Conservation (phyloP, 2,329 filamentous ascomycete species). For the Helicocarpus griseus region DNA sequence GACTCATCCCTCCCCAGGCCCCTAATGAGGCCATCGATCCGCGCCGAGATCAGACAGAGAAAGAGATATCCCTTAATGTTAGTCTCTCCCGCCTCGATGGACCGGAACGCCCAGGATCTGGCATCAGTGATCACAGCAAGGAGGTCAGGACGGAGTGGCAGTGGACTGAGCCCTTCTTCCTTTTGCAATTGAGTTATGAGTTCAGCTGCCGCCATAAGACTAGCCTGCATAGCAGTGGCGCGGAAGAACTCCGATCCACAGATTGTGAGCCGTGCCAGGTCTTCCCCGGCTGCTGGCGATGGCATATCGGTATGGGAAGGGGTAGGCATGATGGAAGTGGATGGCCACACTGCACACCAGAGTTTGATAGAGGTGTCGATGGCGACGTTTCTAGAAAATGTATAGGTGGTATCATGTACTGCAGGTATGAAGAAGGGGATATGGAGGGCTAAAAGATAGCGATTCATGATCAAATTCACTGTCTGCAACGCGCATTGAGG, state of each 20-base stretch:
- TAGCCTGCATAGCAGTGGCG: slow-evolving; percentile 12
- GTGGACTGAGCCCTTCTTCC: slow-evolving; percentile 19
- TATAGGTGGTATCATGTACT: slow-evolving; percentile 20
- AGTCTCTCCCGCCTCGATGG: slow-evolving; percentile 43
- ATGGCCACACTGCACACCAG: slow-evolving; percentile 33
- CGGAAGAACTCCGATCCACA: slow-evolving; percentile 28
- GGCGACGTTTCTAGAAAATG: slow-evolving; percentile 42
- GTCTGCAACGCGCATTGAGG: slow-evolving; percentile 13
- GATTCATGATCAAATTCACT: slow-evolving; percentile 22
- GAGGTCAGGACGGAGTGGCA: slow-evolving; percentile 19
- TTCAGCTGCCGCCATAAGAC: slow-evolving; percentile 17
- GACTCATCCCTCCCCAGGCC: slow-evolving; percentile 29
- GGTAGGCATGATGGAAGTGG: slow-evolving; percentile 6
- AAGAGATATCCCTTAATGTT: slow-evolving; percentile 47
- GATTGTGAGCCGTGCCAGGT: slow-evolving; percentile 31
- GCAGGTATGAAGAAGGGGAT: slow-evolving; percentile 18
- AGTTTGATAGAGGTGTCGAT: slow-evolving; percentile 42
- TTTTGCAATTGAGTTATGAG: slow-evolving; percentile 21
- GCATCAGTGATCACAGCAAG: slow-evolving; percentile 30
- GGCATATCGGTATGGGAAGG: slow-evolving; percentile 2
- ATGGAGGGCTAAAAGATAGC: slow-evolving; percentile 22
- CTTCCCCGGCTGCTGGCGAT: slow-evolving; percentile 11
- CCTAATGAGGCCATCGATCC: slow-evolving; percentile 35
- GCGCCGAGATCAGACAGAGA: slow-evolving; percentile 26
- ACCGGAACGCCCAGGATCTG: slow-evolving; percentile 30